Conservation (phyloP, 208 protist species). For the Crithidia fasciculata region DNA sequence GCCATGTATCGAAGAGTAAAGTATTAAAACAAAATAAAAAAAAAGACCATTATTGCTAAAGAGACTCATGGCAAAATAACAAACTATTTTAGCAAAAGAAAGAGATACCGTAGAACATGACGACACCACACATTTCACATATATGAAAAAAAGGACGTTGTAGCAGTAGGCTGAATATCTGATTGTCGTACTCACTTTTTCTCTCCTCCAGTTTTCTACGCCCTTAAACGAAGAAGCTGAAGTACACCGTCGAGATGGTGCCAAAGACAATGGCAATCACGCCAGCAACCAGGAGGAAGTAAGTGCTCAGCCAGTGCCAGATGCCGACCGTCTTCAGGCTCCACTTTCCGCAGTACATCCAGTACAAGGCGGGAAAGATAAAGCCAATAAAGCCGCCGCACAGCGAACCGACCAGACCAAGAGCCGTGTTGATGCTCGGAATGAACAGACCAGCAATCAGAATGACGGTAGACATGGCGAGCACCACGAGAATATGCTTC, state of each 20-base stretch:
- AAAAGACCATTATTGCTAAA: too few relatives aligned
- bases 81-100: too few relatives aligned
- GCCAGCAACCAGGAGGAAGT: constrained; percentile 53
- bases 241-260: constrained; percentile 56
- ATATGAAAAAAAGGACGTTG: too few relatives aligned
- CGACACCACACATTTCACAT: too few relatives aligned
- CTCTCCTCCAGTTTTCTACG: background rate
- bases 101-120: too few relatives aligned
- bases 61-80: too few relatives aligned
- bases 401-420: constrained; percentile 66
- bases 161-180: too few relatives aligned
- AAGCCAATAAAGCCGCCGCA: constrained; percentile 73
- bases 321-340: constrained; percentile 50
- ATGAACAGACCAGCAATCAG: constrained; percentile 72
- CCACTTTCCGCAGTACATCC: constrained; percentile 76
- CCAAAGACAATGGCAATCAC: constrained; percentile 78
- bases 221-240: constrained; percentile 28
- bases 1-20: too few relatives aligned
- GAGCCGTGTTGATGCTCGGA: constrained; percentile 71
- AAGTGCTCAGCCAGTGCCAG: constrained; percentile 48
- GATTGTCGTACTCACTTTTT: background rate
- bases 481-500: constrained; percentile 54
- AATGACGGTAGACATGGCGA: constrained; percentile 32
- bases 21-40: too few relatives aligned
- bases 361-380: constrained; percentile 75